Evolutionary conservation across 1,284 basidiomycete genomes (phyloP).

Genomic region (Inonotus obliquus): DNA sequence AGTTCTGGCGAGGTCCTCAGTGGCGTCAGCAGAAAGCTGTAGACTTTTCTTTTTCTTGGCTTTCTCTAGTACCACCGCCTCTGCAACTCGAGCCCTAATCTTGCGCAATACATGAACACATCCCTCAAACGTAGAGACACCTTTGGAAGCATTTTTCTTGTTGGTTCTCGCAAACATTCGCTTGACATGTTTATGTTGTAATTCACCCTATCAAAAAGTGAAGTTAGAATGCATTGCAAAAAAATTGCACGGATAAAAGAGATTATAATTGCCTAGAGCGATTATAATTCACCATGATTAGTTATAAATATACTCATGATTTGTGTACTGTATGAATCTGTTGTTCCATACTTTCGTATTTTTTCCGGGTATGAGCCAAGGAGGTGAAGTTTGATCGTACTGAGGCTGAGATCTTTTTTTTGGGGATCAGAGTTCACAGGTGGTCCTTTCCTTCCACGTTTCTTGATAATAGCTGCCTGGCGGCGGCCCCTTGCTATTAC

Average conservation of each 20-base stretch:
- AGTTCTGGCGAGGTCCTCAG: too few species aligned
- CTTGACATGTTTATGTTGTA: slow-evolving; percentile 14
- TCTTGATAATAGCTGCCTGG: neutral
- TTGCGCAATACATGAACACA: neutral
- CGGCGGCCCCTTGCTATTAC: neutral
- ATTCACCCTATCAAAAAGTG: slow-evolving; percentile 19
- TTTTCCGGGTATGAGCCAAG: neutral
- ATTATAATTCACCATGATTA: neutral
- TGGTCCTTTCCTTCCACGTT: neutral
- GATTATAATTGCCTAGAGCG: too few species aligned
- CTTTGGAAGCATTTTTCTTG: slow-evolving; percentile 2
- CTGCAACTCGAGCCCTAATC: too few species aligned
- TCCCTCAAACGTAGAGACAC: neutral
- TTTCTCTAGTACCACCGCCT: too few species aligned
- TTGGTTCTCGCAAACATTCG: slow-evolving; percentile 7
- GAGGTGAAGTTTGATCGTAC: neutral
- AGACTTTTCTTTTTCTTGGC: too few species aligned
- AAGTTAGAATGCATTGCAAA: too few species aligned
- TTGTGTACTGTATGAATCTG: slow-evolving; percentile 3
- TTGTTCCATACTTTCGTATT: neutral
- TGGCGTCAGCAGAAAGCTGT: too few species aligned
- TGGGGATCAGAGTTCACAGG: too few species aligned
- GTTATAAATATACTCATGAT: neutral
- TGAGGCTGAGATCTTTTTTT: neutral
- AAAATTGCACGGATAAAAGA: too few species aligned